Evolutionary conservation across 495 filamentous ascomycete species (phyloP), one percentile per base, ranked within the genome.

Genomic region (Neurospora sp.): DNA sequence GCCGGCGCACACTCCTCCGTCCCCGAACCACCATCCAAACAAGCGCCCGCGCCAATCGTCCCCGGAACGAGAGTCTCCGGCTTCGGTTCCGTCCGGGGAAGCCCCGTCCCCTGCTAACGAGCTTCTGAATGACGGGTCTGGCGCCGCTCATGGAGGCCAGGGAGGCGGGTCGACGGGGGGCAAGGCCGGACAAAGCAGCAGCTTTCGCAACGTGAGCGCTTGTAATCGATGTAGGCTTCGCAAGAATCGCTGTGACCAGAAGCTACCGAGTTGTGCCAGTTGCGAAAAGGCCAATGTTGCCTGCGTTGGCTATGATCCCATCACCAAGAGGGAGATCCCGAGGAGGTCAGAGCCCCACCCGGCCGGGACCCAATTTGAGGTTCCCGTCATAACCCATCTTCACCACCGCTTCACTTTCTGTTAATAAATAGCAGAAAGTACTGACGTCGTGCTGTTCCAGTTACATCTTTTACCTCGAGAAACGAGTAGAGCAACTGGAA

Each of bases 231-330:
- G 95, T 79, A 89, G 95, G 14, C 82, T 95, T 74, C 89, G 95
- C 75, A 98, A 98, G 83, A 97, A 98, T 77, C 88, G 94, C 38
- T 98, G 95, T 78, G 95, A 98, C 79, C 94, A 97, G 84, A 89
- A 90, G 65, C 86, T 98, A 68, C 95, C 95, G 35, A 91, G 91
- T 70, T 98, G 95, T 81, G 89, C 92, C 68, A 90, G 91, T 72
- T 98, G 95, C 80, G 93, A 94, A 79, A 98, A 97, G 83, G 94
- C 93, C 16, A 86, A 87, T 75, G 92, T 95, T 40, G 90, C 90
- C 76, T 98, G 95, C 78, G 93, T 97, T 65, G 95, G 95, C 45
- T 98, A 96, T 78, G 95, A 98, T 79, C 95, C 94, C 27, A 96
- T 98, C 76, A 97, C 93, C 20, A 97, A 97, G 85, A 87, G 91